Evolutionary conservation across 257 asterid genomes (phyloP), one percentile per base, ranked within the genome.

Genomic region (Solanum commersonii): DNA sequence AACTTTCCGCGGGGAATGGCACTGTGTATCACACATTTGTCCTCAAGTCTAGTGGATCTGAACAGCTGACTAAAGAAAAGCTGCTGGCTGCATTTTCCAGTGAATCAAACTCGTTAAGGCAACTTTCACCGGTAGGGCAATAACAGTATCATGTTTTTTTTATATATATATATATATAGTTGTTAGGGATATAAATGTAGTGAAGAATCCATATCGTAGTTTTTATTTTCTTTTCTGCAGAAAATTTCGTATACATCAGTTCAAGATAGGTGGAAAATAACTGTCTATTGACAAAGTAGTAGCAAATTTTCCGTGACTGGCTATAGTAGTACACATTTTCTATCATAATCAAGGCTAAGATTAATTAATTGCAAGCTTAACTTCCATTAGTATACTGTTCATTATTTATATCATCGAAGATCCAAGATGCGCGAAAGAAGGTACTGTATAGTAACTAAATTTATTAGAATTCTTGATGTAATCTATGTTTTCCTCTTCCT

Each of bases 21-120:
- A 91, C 88, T 35, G 95, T 94, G 59, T 91, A 88, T 79, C 99
- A 97, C 88, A 95, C 98, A 23, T 97, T 97, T 42, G 95, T 95
- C 2, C 94, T 97, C 63, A 94, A 94, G 87, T 92, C 98, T 14
- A 91, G 70, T n/a, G 98, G 97, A 83, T 42, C 95, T 6, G 95
- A 95, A 13, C 91, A 78, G 84, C 88, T 96, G 79, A 95, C 96
- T 4, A 93, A 93, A 94, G 98, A 97, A 90, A 95, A 93, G 95
- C 56, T 97, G 94, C 76, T 90, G 8, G 93, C 94, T 77, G 95
- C 94, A 2, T 88, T 94, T 5, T 89, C 95, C 18, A 86, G 84
- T 5, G 92, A 88, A 78, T 89, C 94, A 87, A 87, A 63, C 87
- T 91, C 93, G 27, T 86, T 86, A 20, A 90, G 81, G 82, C 83